Base-by-base conservation (phyloP, 495 filamentous ascomycete genomes). In the Penicillium tannophilum region DNA sequence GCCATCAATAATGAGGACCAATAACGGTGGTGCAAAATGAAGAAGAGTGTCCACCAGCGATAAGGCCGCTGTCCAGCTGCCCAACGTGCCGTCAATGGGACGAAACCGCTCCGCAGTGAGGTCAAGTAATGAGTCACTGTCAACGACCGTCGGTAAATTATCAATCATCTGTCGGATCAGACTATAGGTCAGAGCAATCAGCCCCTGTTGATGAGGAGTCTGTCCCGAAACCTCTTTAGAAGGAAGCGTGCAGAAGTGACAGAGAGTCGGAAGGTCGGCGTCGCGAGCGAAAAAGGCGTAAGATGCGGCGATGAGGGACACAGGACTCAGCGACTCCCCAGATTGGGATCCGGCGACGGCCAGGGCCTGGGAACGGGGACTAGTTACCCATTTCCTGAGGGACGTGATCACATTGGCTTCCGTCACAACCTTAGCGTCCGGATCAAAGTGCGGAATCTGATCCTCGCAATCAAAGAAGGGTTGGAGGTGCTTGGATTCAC, bases 81-180 rank as follows among this genome's bases (percentile, higher is more conserved):
- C 55, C 1, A 80, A 61, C 1, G 72, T 76, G 36, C 75, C 76
- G 28, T 79, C 68, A 24, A 80, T 53, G n/a, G 61, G 63, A 14
- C 66, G 70, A 47, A 80, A 73, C 1, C 75, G 69, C 43, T 80
- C 77, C 1, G 69, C 62, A 24, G 69, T 76, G 23, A 80, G 54
- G 47, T 74, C 71, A 41, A 73, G 69, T 19, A 71, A 62, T 20
- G 73, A 65, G 24, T 78, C 72, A 41, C 72, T 72, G 56, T 77
- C 70, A 14, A 75, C 58, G 16, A 78, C 70, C 1, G 77, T 76
- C 11, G 77, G 78, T 17, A 78, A 61, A 36, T 68, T 68, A 54
- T 80, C 75, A 35, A 80, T 73, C 56, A 80, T 59, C 54, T 80
- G 78, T n/a, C 77, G 74, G 19, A 80, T 79, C n/a, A 80, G 54